phyloP scores from a whole-genome alignment of 331 rosid species.

The Malus hybrid region DNA sequence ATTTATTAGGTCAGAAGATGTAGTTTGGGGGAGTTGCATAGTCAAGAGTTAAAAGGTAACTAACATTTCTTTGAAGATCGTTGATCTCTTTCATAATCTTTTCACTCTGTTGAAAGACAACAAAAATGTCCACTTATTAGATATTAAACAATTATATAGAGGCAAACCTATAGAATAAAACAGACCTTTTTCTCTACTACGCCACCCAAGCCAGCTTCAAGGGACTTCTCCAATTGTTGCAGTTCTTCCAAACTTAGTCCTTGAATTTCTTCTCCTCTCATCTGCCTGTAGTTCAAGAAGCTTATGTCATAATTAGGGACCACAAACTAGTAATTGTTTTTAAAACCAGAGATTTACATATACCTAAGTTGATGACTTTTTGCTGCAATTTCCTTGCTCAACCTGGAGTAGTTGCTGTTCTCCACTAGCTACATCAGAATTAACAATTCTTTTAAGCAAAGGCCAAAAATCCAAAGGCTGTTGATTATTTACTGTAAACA shows the following conservation, averaged over 20 bases:
- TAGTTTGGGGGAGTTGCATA: neutral
- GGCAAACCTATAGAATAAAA: neutral
- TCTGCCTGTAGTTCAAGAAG: slow-evolving; percentile 41
- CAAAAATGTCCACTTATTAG: neutral
- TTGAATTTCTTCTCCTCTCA: slow-evolving; percentile 94
- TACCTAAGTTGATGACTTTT: slow-evolving; percentile 65
- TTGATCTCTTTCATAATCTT: slow-evolving; percentile 64
- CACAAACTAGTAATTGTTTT: neutral
- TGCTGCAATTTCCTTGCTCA: slow-evolving; percentile 72
- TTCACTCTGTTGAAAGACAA: slow-evolving; percentile 46
- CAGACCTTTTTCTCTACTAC: slow-evolving; percentile 69
- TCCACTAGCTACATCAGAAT: slow-evolving; percentile 58
- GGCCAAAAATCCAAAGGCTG: neutral
- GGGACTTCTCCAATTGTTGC: slow-evolving; percentile 68
- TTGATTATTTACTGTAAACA: neutral
- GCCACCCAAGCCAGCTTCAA: slow-evolving; percentile 70
- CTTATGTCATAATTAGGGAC: neutral
- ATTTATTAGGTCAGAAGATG: neutral
- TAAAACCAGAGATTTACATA: neutral
- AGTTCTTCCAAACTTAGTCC: slow-evolving; percentile 61
- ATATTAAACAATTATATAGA: neutral
- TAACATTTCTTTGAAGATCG: slow-evolving; percentile 74
- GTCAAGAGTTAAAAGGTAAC: slow-evolving; percentile 5
- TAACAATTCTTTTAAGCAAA: neutral
- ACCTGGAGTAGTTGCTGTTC: slow-evolving; percentile 46